Conservation (phyloP, 805 yeast genomes). For the Saturnispora besseyi region DNA sequence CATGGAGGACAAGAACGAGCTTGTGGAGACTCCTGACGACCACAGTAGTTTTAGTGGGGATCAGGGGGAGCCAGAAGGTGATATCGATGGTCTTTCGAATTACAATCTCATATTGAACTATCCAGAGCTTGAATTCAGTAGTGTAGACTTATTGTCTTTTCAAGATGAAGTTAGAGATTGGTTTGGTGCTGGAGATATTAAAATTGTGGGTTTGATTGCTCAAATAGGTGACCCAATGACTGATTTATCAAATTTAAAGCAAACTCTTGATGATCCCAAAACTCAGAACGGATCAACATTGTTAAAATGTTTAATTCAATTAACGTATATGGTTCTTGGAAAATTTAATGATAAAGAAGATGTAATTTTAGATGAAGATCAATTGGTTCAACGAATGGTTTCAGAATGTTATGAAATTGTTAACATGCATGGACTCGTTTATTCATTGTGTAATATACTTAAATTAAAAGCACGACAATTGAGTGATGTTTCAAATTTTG, state of each 20-base stretch:
- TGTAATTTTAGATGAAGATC: slow-evolving; percentile 17
- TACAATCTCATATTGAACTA: slow-evolving; percentile 27
- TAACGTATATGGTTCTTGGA: slow-evolving; percentile 11
- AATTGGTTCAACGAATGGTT: slow-evolving; percentile 13
- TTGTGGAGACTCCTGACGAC: slow-evolving; percentile 25
- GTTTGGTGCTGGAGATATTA: slow-evolving; percentile 28
- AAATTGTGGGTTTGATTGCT: slow-evolving; percentile 15
- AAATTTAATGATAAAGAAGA: slow-evolving; percentile 6
- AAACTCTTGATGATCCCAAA: neutral
- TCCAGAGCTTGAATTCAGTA: slow-evolving; percentile 38
- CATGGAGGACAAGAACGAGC: slow-evolving; percentile 25
- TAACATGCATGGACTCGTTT: slow-evolving; percentile 8
- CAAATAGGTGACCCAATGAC: slow-evolving; percentile 1
- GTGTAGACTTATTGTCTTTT: slow-evolving; percentile 30
- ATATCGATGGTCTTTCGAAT: slow-evolving; percentile 28
- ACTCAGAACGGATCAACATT: slow-evolving; percentile 1
- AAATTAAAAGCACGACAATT: slow-evolving; percentile 11
- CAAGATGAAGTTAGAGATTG: slow-evolving; percentile 34
- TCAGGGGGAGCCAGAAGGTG: slow-evolving; percentile 20
- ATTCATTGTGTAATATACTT: slow-evolving; percentile 10
- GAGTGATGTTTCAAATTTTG: slow-evolving; percentile 18
- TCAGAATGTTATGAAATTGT: slow-evolving; percentile 19
- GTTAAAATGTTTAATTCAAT: slow-evolving; percentile 3
- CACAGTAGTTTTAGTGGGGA: slow-evolving; percentile 14
- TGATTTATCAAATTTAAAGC: neutral